Conservation (phyloP, 371 early-diverging fungal genomes). For the Mortierella sp. region DNA sequence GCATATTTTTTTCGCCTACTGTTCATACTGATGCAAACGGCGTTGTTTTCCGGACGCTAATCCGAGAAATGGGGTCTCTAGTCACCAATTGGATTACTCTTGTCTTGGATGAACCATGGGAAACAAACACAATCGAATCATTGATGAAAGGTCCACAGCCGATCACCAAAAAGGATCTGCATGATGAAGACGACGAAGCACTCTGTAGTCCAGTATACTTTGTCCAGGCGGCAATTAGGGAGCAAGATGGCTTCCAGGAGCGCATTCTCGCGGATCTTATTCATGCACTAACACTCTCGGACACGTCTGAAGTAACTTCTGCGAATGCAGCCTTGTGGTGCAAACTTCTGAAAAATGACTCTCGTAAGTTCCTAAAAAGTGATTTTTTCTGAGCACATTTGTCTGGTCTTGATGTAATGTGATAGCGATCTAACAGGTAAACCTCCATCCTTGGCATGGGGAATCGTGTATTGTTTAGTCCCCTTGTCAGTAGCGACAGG, state of each 20-base stretch:
- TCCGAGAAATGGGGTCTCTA: constrained; percentile 31
- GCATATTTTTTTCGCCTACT: constrained; percentile 38
- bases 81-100: constrained; percentile 36
- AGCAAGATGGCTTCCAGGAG: constrained; percentile 37
- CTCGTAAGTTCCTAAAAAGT: constrained; percentile 15
- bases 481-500: constrained; percentile 34
- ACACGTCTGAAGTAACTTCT: constrained; percentile 17
- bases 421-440: no score
- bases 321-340: constrained; percentile 43
- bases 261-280: constrained; percentile 40
- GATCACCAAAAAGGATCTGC: not conserved
- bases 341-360: constrained; percentile 36
- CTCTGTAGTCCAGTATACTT: constrained; percentile 23
- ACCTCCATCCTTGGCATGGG: not conserved
- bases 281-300: constrained; percentile 21
- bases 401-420: no score
- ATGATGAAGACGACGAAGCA: constrained; percentile 23
- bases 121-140: constrained; percentile 21
- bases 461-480: constrained; percentile 15
- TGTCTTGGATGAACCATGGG: constrained; percentile 36
- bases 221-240: constrained; percentile 23
- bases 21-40: constrained; percentile 35
- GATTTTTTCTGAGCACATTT: no score
- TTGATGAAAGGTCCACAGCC: constrained; percentile 5
- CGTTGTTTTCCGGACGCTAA: constrained; percentile 41